Evolutionary conservation across 1,139 yeast species (phyloP).

Genomic region (Suhomyces bolitotheri): DNA sequence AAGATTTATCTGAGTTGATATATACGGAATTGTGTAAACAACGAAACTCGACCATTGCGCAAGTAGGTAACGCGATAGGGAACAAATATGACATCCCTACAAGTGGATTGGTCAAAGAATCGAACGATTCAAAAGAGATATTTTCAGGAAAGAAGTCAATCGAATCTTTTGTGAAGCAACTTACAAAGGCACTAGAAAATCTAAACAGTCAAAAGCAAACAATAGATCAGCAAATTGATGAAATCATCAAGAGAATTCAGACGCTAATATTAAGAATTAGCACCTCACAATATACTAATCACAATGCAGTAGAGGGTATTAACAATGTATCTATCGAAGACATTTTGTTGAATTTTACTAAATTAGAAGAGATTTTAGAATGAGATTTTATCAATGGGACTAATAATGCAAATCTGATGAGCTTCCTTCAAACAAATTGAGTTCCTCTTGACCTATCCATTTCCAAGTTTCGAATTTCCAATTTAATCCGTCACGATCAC

Average conservation of each 20-base stretch:
- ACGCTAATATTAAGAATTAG: slow-evolving; percentile 14
- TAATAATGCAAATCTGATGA: too few relatives aligned
- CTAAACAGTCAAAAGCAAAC: slow-evolving; percentile 13
- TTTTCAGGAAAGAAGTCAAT: slow-evolving; percentile 14
- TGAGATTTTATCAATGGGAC: not conserved
- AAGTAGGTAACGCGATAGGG: slow-evolving; percentile 20
- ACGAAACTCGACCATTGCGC: slow-evolving; percentile 16
- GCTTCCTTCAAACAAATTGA: too few relatives aligned
- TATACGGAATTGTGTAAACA: slow-evolving; percentile 25
- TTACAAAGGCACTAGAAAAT: slow-evolving; percentile 16
- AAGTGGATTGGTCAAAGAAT: not conserved
- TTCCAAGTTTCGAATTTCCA: slow-evolving; percentile 82
- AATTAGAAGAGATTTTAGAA: slow-evolving; percentile 3
- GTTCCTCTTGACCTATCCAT: slow-evolving; percentile 44
- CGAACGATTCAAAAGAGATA: not conserved
- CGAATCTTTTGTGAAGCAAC: slow-evolving; percentile 16
- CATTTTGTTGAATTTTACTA: slow-evolving; percentile 9
- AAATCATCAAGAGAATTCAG: not conserved
- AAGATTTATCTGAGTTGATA: slow-evolving; percentile 16
- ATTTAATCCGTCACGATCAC: slow-evolving; percentile 67
- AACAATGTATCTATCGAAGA: slow-evolving; percentile 7
- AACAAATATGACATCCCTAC: slow-evolving; percentile 28
- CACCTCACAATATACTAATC: slow-evolving; percentile 23
- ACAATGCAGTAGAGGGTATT: slow-evolving; percentile 10
- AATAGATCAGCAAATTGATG: slow-evolving; percentile 12